Base-by-base conservation (phyloP, 2,329 filamentous ascomycete species). In the Gnomoniopsis smithogilvyi region DNA sequence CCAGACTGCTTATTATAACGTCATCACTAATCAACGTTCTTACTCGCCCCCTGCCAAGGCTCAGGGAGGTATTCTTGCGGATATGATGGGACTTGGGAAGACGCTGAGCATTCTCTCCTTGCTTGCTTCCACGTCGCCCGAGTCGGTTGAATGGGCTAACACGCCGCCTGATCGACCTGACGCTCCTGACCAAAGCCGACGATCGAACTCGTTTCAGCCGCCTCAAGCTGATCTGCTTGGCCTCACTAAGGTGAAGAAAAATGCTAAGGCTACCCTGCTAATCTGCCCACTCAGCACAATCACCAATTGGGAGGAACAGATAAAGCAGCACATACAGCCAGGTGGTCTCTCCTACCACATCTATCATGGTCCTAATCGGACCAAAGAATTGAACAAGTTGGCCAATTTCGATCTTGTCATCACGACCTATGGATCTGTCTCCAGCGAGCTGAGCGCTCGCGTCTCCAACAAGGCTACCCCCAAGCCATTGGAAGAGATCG, bases 261-360 rank as follows among this genome's bases (percentile, higher is more conserved):
- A 97, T 67, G 86, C 85, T 6, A 89, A 86, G 68, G 86, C 90
- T 0, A 98, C 95, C 0, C 78, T 99, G 34, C 81, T 99, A 19
- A 85, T 99, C 17, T 96, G 90, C 58, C 95, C 95, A 1, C 81
- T 97, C 2, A 96, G 91, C 68, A 95, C 94, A 0, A 87, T 98
- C 59, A 88, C 89, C 26, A 99, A 98, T 68, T 99, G 95, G 95
- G 89, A 94, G 67, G 87, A 92, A 65, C 95, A 99, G 73, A 91
- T 98, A 62, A 89, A 89, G 67, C 83, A 90, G 60, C 95, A 99
- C 72, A 78, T 96, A 49, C 80, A 82, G 52, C 79, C 83, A 0
- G 81, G 79, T 0, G 76, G 82, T 8, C 69, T 98, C 19, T 87
- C 78, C 1, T 91, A 86, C 68, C 91, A 95, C 69, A 84, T 95